Conservation (phyloP, 2,329 filamentous ascomycete genomes). For the Colletotrichum lentis region DNA sequence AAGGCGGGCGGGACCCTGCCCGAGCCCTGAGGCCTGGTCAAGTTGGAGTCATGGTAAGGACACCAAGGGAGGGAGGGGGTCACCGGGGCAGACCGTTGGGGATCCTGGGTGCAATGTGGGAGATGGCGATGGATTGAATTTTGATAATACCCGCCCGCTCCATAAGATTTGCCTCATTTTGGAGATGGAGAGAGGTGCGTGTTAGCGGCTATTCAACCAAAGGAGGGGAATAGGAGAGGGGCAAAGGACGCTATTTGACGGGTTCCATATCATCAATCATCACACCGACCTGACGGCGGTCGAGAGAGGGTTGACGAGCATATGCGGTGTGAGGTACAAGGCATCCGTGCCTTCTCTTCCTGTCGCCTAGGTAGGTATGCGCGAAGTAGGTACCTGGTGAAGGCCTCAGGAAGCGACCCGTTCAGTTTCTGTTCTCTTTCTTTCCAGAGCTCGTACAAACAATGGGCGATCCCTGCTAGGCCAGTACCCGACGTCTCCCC, state of each 20-base stretch:
- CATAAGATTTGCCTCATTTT: constrained; percentile 36
- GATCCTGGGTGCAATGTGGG: constrained; percentile 8
- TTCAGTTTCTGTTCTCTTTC: background rate
- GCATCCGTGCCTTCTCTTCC: background rate
- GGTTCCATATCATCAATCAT: constrained; percentile 35
- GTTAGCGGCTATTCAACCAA: constrained; percentile 25
- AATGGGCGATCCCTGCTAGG: constrained; percentile 23
- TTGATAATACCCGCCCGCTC: constrained; percentile 25
- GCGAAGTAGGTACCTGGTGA: too few species aligned
- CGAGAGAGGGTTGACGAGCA: background rate
- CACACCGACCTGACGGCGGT: constrained; percentile 24
- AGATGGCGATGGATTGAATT: constrained; percentile 12
- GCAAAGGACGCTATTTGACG: constrained; percentile 31
- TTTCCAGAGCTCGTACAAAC: constrained; percentile 24
- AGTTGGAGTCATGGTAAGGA: background rate
- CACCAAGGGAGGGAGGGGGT: background rate
- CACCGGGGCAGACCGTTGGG: background rate
- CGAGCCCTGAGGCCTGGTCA: background rate
- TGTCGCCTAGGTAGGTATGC: background rate
- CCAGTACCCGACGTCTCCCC: constrained; percentile 20
- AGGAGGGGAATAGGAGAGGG: constrained; percentile 19
- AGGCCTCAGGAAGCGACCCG: background rate
- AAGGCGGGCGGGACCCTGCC: background rate
- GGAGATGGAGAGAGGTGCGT: constrained; percentile 10
- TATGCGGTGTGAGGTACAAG: constrained; percentile 22